phyloP scores from a whole-genome alignment of 352 stramenopile species.

The Globisporangium cylindrosporum region DNA sequence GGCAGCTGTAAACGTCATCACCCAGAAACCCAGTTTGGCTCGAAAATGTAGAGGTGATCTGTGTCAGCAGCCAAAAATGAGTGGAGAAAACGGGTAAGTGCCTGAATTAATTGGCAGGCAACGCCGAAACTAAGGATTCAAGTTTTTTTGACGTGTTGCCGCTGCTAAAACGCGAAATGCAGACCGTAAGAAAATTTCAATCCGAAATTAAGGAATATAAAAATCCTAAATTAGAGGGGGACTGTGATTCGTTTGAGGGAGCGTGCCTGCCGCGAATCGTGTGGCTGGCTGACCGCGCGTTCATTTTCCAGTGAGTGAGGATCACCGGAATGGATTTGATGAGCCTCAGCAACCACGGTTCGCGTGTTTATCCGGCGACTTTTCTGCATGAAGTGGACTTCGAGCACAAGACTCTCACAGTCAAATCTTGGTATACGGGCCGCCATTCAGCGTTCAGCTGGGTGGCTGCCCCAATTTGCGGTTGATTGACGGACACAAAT shows the following conservation, averaged over 20 bases:
- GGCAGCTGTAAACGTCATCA: background rate
- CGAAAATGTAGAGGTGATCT: conserved; percentile 3
- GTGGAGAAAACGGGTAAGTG: background rate
- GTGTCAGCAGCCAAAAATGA: background rate
- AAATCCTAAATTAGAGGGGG: background rate
- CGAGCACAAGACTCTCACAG: too few species aligned
- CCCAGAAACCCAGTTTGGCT: background rate
- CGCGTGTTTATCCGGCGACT: background rate
- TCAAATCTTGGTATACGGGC: too few species aligned
- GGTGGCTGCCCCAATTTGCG: too few species aligned
- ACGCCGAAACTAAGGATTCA: conserved; percentile 8
- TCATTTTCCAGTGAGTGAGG: background rate
- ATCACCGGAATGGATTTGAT: background rate
- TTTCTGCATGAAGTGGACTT: background rate
- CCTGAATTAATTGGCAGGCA: background rate
- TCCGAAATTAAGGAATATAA: conserved; percentile 1
- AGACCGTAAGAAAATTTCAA: background rate
- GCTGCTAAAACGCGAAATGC: too few species aligned
- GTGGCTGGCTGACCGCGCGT: background rate
- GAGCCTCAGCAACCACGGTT: background rate
- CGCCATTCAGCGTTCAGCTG: too few species aligned
- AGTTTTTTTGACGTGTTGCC: conserved; percentile 15
- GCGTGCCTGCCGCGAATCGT: conserved; percentile 6
- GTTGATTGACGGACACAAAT: too few species aligned
- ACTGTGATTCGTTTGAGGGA: conserved; percentile 1